Percentiles rank a stretch among this genome's conserved stretches.
These are phyloP conservation scores for Exophiala calicioides DNA, from an alignment of 2,329 filamentous ascomycete species.

Conservation along the genomic window DNA sequence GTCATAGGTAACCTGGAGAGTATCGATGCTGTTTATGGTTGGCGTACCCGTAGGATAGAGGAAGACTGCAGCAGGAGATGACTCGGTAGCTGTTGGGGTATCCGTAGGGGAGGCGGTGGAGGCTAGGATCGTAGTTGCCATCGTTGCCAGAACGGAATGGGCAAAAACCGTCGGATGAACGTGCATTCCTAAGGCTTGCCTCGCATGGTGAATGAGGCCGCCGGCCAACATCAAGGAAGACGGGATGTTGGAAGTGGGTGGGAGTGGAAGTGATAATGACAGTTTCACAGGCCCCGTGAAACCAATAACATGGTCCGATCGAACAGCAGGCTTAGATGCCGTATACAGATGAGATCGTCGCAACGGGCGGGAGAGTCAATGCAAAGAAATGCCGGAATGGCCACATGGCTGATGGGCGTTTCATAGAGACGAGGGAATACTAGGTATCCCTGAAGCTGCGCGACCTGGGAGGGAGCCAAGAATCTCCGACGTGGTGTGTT, in stretches of 20 bases:
- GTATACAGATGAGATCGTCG: constrained; percentile 7
- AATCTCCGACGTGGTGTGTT: background rate
- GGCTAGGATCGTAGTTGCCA: constrained; percentile 3
- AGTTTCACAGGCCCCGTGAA: constrained; percentile 5
- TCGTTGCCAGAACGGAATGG: constrained; percentile 2
- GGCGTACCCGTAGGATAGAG: constrained; percentile 19
- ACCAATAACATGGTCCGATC: constrained; percentile 6
- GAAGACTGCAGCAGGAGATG: constrained; percentile 12
- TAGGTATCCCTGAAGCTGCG: background rate
- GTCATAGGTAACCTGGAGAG: constrained; percentile 19
- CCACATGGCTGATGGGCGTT: background rate
- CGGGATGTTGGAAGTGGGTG: background rate
- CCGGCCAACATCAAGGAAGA: constrained; percentile 13
- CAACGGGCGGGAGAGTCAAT: background rate
- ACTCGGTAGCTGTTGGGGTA: constrained; percentile 1
- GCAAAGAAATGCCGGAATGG: background rate
- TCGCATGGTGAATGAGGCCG: constrained; percentile 13
- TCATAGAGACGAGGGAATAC: background rate
- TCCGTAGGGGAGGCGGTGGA: background rate
- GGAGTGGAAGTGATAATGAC: constrained; percentile 1
- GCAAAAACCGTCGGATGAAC: background rate
- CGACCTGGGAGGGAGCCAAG: no score
- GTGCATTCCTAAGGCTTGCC: constrained; percentile 10
- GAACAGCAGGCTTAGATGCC: constrained; percentile 3
- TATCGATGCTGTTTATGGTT: constrained; percentile 23